Base-by-base conservation (phyloP, 2,329 filamentous ascomycete species). In the Clarireedia hainanense region DNA sequence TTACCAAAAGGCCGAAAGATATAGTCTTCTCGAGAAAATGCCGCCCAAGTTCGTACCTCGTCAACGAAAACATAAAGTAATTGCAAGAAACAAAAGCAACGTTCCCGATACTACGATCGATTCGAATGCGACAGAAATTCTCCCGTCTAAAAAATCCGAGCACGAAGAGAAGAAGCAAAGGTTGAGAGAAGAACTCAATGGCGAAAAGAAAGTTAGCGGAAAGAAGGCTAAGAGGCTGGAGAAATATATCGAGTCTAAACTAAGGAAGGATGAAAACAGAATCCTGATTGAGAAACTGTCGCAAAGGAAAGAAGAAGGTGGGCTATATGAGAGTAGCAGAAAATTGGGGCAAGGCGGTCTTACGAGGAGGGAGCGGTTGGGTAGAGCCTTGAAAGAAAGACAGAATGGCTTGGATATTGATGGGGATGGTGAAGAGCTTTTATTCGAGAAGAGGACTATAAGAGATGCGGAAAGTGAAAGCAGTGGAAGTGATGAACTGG, bases 181-280 rank as follows among this genome's bases (percentile, higher is more conserved):
- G 56, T 68, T 85, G 61, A 80, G 78, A 57, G 75, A 77, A 23
- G 76, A 84, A 60, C 73, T 71, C 55, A 69, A 74, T 24, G 73
- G 80, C 52, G 77, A 76, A 1, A 64, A 68, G 46, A 83, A 84
- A 65, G 75, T 84, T 67, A 84, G 75, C 65, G 75, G 80, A 58
- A 84, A 86, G 67, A 86, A 86, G 68, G 80, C 82, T 5, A 85
- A 86, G 72, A 76, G 83, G 1, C 68, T 86, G 40, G 83, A 85
- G 60, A 86, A 86, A 66, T 86, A 85, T 67, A 84, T 86, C 61
- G 91, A 97, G 66, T 94, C 81, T 57, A 99, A 99, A 77, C 76
- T 99, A 47, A 88, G 85, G 71, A 96, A 95, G 71, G 94, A 99
- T 68, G 92, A 97, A 71, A 95, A 89, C 66, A 78, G 89, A 27